phyloP scores from a whole-genome alignment of 768 basidiomycete species.

The Tulasnella sp. region DNA sequence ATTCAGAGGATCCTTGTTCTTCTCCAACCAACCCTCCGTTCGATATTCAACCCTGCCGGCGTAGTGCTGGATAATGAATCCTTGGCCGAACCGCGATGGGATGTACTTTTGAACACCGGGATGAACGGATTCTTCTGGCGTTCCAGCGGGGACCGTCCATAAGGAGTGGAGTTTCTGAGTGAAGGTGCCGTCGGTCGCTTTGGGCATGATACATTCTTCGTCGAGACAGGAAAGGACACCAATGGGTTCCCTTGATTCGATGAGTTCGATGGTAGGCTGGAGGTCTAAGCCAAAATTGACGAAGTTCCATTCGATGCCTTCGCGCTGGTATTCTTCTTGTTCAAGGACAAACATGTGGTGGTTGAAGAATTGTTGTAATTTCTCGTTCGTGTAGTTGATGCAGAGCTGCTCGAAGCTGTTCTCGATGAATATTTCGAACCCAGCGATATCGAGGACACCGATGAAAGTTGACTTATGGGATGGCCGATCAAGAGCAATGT shows the following conservation, averaged over 20 bases:
- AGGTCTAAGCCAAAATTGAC: slow-evolving; percentile 96
- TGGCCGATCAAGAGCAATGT: slow-evolving; percentile 85
- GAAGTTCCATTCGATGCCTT: slow-evolving; percentile 95
- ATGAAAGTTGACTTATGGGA: slow-evolving; percentile 89
- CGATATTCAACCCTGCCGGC: slow-evolving; percentile 94
- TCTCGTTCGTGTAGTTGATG: slow-evolving; percentile 99
- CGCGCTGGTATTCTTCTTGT: slow-evolving; percentile 95
- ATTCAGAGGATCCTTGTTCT: slow-evolving; percentile 98
- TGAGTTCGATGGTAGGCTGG: slow-evolving; percentile 96
- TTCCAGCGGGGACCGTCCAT: slow-evolving; percentile 44
- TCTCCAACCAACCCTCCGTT: slow-evolving; percentile 94
- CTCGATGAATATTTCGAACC: slow-evolving; percentile 79
- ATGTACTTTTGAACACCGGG: slow-evolving; percentile 75
- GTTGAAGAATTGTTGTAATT: slow-evolving; percentile 94
- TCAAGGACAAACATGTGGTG: slow-evolving; percentile 99
- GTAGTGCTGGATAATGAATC: slow-evolving; percentile 92
- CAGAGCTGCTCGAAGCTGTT: slow-evolving; percentile 96
- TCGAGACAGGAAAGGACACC: slow-evolving; percentile 89
- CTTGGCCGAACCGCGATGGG: slow-evolving; percentile 73
- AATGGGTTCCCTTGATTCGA: slow-evolving; percentile 68
- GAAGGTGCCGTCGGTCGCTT: slow-evolving; percentile 88
- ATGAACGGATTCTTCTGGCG: slow-evolving; percentile 37
- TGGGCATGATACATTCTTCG: slow-evolving; percentile 99
- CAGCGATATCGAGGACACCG: slow-evolving; percentile 96
- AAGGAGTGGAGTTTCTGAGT: slow-evolving; percentile 78